Conservation (phyloP, 768 basidiomycete genomes). For the Russula lepida region DNA sequence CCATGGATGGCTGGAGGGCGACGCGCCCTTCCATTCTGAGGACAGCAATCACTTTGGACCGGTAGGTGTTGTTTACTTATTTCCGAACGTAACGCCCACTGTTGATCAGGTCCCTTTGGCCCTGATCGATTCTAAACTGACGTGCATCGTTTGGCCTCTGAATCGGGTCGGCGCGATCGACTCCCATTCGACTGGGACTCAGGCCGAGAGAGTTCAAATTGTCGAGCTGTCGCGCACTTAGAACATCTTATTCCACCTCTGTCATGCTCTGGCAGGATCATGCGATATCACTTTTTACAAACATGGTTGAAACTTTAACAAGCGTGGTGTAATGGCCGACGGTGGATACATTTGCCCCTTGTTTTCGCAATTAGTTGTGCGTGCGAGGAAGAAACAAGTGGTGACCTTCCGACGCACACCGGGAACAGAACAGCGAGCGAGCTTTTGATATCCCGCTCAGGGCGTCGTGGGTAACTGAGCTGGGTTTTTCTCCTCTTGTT, state of each 20-base stretch:
- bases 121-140: conserved; percentile 9
- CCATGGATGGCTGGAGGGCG: conserved; percentile 21
- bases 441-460: not conserved
- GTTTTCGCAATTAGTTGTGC: not conserved
- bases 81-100: not conserved
- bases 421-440: not conserved
- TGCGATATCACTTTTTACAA: not conserved
- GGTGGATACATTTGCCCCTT: not conserved
- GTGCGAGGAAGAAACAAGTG: not conserved
- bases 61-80: not conserved
- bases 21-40: conserved; percentile 20
- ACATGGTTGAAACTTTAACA: not conserved
- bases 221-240: not conserved
- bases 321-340: not conserved
- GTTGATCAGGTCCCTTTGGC: conserved; percentile 15
- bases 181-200: not conserved
- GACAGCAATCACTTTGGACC: conserved; percentile 22
- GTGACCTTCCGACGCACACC: not conserved
- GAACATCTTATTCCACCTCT: not conserved
- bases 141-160: conserved; percentile 11
- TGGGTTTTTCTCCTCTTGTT: not conserved
- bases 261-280: not conserved
- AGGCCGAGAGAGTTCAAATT: conserved; percentile 7
- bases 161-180: not conserved
- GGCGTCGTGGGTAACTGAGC: not conserved